A percentile compares a stretch with the other conserved stretches of the same genome.
These are phyloP conservation scores for Candida takata DNA, from an alignment of 805 yeast genomes.

Conservation along the genomic window DNA sequence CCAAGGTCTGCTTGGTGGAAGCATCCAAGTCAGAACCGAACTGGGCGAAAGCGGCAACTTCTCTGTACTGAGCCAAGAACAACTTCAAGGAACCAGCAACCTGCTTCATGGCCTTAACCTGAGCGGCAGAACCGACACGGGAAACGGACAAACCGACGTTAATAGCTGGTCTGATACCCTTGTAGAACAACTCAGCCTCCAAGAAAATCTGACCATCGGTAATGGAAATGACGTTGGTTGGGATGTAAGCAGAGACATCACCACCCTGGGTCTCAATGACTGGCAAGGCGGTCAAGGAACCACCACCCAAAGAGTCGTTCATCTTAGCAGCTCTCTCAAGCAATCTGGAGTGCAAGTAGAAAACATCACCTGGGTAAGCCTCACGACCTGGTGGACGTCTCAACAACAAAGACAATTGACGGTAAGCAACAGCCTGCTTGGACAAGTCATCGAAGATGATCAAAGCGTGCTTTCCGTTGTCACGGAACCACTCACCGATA, in stretches of 20 bases:
- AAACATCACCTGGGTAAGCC: slow-evolving; percentile 23
- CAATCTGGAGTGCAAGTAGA: slow-evolving; percentile 53
- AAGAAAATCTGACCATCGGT: slow-evolving; percentile 98
- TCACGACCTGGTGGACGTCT: slow-evolving; percentile 36
- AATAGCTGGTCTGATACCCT: slow-evolving; percentile 99
- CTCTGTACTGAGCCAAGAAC: slow-evolving; percentile 99
- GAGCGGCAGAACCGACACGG: slow-evolving; percentile 99
- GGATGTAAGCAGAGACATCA: slow-evolving; percentile 97
- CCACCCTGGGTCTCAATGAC: slow-evolving; percentile 98
- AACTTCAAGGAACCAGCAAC: slow-evolving; percentile 99
- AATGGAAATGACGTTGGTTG: slow-evolving; percentile 95
- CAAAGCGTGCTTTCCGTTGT: slow-evolving; percentile 96
- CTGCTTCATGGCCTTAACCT: slow-evolving; percentile 99
- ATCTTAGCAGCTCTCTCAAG: slow-evolving; percentile 97
- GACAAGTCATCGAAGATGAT: slow-evolving; percentile 97
- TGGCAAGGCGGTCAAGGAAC: slow-evolving; percentile 94
- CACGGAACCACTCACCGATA: slow-evolving; percentile 99
- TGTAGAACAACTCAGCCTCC: slow-evolving; percentile 99
- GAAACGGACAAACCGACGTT: slow-evolving; percentile 99
- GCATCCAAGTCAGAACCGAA: slow-evolving; percentile 99
- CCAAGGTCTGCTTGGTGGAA: slow-evolving; percentile 96
- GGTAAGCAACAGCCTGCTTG: slow-evolving; percentile 99
- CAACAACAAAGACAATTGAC: slow-evolving; percentile 95
- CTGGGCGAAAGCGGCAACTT: slow-evolving; percentile 99
- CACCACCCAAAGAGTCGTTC: slow-evolving; percentile 84